Conservation (phyloP, 2,329 filamentous ascomycete species). For the Knufia fluminis region DNA sequence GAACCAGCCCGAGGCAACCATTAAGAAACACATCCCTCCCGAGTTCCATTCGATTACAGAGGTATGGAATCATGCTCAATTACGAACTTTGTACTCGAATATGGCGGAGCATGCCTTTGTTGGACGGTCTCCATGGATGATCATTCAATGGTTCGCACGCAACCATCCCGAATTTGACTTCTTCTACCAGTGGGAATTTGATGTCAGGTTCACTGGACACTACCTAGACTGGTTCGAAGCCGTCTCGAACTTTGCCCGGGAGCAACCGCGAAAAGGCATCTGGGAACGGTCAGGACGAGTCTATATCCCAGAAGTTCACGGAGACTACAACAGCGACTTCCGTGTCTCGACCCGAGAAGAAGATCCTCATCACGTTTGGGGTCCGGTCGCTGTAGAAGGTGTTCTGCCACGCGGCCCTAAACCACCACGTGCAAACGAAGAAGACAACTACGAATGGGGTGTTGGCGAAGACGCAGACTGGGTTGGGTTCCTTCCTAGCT, state of each 20-base stretch:
- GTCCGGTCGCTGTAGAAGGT: slow-evolving; percentile 50
- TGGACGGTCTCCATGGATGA: slow-evolving; percentile 51
- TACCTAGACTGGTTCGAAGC: slow-evolving; percentile 70
- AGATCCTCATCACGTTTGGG: slow-evolving; percentile 48
- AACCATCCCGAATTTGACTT: slow-evolving; percentile 72
- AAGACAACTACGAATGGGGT: slow-evolving; percentile 67
- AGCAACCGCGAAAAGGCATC: slow-evolving; percentile 48
- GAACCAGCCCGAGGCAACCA: slow-evolving; percentile 51
- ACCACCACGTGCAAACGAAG: slow-evolving; percentile 47
- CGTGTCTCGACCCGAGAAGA: slow-evolving; percentile 17
- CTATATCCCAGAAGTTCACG: slow-evolving; percentile 46
- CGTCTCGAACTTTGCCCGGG: slow-evolving; percentile 45
- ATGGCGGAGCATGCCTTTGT: slow-evolving; percentile 24
- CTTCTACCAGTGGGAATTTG: slow-evolving; percentile 83
- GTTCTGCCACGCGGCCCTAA: slow-evolving; percentile 53
- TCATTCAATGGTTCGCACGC: slow-evolving; percentile 65
- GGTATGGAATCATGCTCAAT: slow-evolving; percentile 51
- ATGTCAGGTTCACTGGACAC: slow-evolving; percentile 68
- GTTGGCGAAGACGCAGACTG: slow-evolving; percentile 67
- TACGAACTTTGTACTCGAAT: slow-evolving; percentile 23
- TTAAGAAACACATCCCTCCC: slow-evolving; percentile 51
- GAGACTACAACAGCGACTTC: slow-evolving; percentile 33
- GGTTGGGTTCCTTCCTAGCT: slow-evolving; percentile 68
- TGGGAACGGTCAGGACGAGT: slow-evolving; percentile 51
- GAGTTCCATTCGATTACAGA: slow-evolving; percentile 64